A percentile compares a stretch with the other conserved stretches of the same genome.
phyloP scores from a whole-genome alignment of 78 protist genomes.

The Dictyostelium citrinum region DNA sequence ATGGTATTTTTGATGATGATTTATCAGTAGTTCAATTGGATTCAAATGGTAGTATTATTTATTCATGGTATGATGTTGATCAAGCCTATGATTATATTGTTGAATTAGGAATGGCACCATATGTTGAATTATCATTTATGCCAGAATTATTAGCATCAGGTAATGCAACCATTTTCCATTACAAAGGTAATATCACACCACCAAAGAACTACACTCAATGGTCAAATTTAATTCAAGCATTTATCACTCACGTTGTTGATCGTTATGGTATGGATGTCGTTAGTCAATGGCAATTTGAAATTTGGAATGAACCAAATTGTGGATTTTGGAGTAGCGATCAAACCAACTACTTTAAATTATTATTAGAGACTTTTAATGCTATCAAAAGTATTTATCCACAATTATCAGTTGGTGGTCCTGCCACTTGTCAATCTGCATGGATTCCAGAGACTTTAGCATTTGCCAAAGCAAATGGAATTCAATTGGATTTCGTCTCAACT shows the following conservation, averaged over 20 bases:
- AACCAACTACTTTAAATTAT: conserved; percentile 1
- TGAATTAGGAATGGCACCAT: conserved; percentile 58
- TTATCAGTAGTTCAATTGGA: conserved; percentile 40
- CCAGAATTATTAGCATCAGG: conserved; percentile 72
- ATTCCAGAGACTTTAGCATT: conserved; percentile 51
- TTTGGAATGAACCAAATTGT: conserved; percentile 79
- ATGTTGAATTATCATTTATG: conserved; percentile 82
- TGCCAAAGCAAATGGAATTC: neutral
- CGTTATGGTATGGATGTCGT: conserved; percentile 62
- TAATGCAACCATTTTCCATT: conserved; percentile 64
- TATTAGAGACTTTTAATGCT: conserved; percentile 31
- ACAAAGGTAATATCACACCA: conserved; percentile 73
- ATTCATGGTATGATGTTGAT: conserved; percentile 70
- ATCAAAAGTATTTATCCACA: conserved; percentile 9
- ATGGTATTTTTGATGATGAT: conserved; percentile 84
- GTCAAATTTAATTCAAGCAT: conserved; percentile 29
- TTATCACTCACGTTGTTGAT: conserved; percentile 44
- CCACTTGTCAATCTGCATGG: conserved; percentile 67
- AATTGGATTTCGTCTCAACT: conserved; percentile 57
- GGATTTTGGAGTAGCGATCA: conserved; percentile 16
- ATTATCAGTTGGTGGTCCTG: conserved; percentile 73
- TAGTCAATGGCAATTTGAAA: conserved; percentile 68
- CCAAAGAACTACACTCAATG: conserved; percentile 61
- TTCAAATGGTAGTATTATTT: conserved; percentile 5
- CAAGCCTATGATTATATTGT: conserved; percentile 71